Base-by-base conservation (phyloP, 2,329 filamentous ascomycete species). In the Phaeosphaeria sp. region DNA sequence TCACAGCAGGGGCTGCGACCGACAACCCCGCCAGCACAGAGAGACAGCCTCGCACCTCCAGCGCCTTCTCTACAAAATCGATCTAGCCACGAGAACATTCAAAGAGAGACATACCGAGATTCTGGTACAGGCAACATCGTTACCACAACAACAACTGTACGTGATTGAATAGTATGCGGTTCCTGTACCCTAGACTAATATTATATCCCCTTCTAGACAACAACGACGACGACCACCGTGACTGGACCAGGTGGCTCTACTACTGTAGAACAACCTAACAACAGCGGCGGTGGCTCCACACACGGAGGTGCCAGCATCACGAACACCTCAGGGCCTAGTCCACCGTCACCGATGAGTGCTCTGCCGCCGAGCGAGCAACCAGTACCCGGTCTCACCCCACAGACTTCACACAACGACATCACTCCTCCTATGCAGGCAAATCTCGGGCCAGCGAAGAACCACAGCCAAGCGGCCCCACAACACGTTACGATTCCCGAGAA, bases 171-270 rank as follows among this genome's bases (percentile, higher is more conserved):
- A 18, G 40, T 5, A 25, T 27, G 25, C 3, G 25, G n/a, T 20
- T 15, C 33, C 15, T 21, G 13, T 2, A 4, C 6, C n/a, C 3
- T 39, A n/a, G 18, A 24, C 47, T 55, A 30, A 55, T 39, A 6
- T 22, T 13, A 44, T 22, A 13, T 22, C 6, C 20, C 2, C n/a
- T 36, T 40, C 13, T 24, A 55, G 53, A 75, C 74, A 1, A 77
- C 73, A 1, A 76, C 74, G 1, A 76, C 74, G 1, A 76, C 74
- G 0, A 77, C 73, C 2, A 76, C 73, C 17, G 73, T 69, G 2
- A 75, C 73, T 13, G 73, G 73, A 0, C 73, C 73, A 15, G 74
- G 74, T 2, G 74, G 74, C 1, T 65, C 65, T 21, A 75, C 72
- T 11, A 76, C 73, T 9, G 71, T 75, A 33, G 64, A 74, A 42